phyloP scores from a whole-genome alignment of 805 yeast species.

The Tetrapisispora phaffii region DNA sequence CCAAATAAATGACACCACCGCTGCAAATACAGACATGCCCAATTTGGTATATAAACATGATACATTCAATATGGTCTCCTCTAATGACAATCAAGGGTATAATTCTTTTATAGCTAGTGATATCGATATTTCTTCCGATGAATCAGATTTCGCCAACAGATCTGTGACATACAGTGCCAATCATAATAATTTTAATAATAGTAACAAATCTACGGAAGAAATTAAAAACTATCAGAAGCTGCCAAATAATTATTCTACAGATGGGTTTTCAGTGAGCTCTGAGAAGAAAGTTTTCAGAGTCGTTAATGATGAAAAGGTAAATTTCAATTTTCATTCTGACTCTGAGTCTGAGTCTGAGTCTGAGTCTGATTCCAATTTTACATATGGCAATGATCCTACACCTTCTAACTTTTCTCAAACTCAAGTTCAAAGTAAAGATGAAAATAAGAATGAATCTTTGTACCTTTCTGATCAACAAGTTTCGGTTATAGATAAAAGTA shows the following conservation, averaged over 20 bases:
- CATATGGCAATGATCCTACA: not conserved
- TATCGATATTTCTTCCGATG: not conserved
- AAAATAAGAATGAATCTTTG: not conserved
- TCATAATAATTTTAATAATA: not conserved
- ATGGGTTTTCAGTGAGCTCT: not conserved
- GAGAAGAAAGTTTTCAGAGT: slow-evolving; percentile 19
- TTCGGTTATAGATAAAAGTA: not conserved
- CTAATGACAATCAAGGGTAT: not conserved
- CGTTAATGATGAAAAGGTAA: slow-evolving; percentile 25
- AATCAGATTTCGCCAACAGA: not conserved
- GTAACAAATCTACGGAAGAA: not conserved
- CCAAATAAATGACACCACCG: not conserved
- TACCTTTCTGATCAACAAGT: not conserved
- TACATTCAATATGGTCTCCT: no score
- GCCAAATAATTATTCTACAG: not conserved
- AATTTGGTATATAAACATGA: not conserved
- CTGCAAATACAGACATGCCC: not conserved
- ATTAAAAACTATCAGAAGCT: not conserved
- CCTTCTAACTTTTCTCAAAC: not conserved
- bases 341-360: slow-evolving; percentile 9
- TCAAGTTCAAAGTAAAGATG: not conserved
- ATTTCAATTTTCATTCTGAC: slow-evolving; percentile 16
- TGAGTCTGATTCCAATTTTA: slow-evolving; percentile 5
- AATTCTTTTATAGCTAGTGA: not conserved
- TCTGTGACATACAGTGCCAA: not conserved